These are phyloP conservation scores for Nicotiana otophora DNA, from an alignment of 257 asterid species.

Conservation along the genomic window DNA sequence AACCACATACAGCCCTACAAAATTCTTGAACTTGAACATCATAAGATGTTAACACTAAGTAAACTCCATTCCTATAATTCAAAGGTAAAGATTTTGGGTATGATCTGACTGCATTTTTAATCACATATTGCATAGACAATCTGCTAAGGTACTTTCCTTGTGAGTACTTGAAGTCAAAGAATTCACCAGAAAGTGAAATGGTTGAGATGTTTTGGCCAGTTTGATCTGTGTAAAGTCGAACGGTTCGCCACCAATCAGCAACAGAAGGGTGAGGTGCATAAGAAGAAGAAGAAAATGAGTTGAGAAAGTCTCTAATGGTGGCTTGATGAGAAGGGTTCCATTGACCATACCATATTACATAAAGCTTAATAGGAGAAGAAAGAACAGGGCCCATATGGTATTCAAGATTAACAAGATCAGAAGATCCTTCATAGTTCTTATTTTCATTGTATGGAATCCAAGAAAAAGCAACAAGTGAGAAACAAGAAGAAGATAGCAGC, in stretches of 20 bases:
- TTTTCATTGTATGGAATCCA: conserved; percentile 23
- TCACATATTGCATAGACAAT: conserved; percentile 48
- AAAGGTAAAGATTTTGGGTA: conserved; percentile 29
- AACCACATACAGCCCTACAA: conserved; percentile 74
- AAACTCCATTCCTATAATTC: conserved; percentile 44
- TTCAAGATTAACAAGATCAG: conserved; percentile 55
- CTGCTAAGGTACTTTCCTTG: conserved; percentile 47
- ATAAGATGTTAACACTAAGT: conserved; percentile 45
- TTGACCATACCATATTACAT: conserved; percentile 71
- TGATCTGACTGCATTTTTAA: conserved; percentile 32
- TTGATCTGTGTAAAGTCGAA: conserved; percentile 62
- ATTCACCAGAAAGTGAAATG: conserved; percentile 43
- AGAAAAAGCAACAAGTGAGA: conserved; percentile 22
- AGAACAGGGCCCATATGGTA: conserved; percentile 87
- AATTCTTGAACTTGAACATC: conserved; percentile 67
- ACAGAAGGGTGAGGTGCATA: conserved; percentile 53
- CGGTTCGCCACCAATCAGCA: conserved; percentile 70
- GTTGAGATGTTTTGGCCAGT: conserved; percentile 46
- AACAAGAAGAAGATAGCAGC: conserved; percentile 16
- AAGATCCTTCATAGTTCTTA: conserved; percentile 70
- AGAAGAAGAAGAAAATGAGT: conserved; percentile 38
- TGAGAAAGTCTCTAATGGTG: conserved; percentile 58
- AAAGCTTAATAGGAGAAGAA: conserved; percentile 47
- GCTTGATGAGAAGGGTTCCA: conserved; percentile 59
- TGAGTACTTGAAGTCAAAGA: conserved; percentile 42